phyloP scores from a whole-genome alignment of 306 rosid genomes.

The Comarum palustre region DNA sequence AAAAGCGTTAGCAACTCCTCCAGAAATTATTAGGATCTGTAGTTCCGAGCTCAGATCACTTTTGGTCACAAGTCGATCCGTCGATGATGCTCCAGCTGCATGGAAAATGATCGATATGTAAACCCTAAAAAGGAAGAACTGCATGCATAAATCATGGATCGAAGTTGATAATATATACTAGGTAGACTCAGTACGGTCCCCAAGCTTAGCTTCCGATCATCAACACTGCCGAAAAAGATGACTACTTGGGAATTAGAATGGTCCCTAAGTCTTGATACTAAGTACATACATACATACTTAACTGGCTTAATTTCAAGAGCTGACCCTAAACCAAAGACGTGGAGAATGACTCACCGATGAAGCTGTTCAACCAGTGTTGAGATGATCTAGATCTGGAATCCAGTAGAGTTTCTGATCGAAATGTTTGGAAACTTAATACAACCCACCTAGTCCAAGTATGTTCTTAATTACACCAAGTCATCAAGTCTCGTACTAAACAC shows the following conservation, averaged over 20 bases:
- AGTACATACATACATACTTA: neutral
- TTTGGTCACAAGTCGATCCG: no score
- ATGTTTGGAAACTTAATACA: neutral
- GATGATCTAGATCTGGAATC: neutral
- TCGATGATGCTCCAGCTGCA: neutral
- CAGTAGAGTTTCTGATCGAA: neutral
- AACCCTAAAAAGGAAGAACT: neutral
- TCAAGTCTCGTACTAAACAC: no score
- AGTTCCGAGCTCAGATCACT: no score
- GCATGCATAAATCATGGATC: neutral
- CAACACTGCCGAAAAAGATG: neutral
- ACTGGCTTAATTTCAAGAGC: neutral
- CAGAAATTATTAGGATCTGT: no score
- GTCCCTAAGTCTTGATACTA: neutral
- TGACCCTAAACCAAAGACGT: constrained; percentile 4
- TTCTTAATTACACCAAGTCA: no score
- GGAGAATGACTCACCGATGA: neutral
- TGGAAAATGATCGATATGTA: neutral
- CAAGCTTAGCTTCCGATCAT: neutral
- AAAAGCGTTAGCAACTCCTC: no score
- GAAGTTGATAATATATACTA: neutral
- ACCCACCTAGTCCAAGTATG: neutral
- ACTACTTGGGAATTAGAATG: neutral
- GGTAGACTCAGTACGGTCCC: neutral
- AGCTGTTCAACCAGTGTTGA: neutral